These are phyloP conservation scores for Lecanicillium sp. DNA, from an alignment of 2,329 filamentous ascomycete species.

Conservation along the genomic window DNA sequence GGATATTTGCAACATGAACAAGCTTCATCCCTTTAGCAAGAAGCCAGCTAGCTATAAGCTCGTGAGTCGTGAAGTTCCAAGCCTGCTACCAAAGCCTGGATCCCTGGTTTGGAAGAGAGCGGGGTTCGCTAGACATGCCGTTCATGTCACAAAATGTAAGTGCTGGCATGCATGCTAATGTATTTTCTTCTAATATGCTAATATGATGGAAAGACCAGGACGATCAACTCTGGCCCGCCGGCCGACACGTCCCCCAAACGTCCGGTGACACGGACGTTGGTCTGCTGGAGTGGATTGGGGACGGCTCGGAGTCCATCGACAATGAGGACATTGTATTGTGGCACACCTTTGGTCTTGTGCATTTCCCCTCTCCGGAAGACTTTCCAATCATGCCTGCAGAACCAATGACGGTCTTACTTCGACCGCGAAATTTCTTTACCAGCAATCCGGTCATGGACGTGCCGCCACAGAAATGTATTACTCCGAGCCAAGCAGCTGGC, in stretches of 20 bases:
- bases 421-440: constrained; percentile 76
- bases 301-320: constrained; percentile 59
- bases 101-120: constrained; percentile 84
- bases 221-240: constrained; percentile 75
- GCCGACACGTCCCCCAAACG: constrained; percentile 81
- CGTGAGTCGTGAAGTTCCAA: constrained; percentile 75
- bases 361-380: constrained; percentile 84
- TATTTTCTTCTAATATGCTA: background rate
- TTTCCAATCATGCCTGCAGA: constrained; percentile 88
- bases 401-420: constrained; percentile 71
- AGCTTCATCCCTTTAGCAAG: constrained; percentile 76
- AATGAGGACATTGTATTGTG: constrained; percentile 84
- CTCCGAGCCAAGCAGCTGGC: constrained; percentile 57
- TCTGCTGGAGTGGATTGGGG: constrained; percentile 68
- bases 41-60: constrained; percentile 85
- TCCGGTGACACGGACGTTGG: constrained; percentile 69
- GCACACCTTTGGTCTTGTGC: constrained; percentile 88
- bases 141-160: constrained; percentile 85
- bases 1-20: constrained; percentile 82
- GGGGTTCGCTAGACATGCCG: constrained; percentile 76
- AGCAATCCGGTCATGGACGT: constrained; percentile 76
- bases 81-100: constrained; percentile 69
- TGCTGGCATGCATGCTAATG: no score
- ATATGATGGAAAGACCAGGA: constrained; percentile 53
- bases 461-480: constrained; percentile 64